phyloP scores from a whole-genome alignment of 148 eudicot genomes.

The Simmondsia chinensis region DNA sequence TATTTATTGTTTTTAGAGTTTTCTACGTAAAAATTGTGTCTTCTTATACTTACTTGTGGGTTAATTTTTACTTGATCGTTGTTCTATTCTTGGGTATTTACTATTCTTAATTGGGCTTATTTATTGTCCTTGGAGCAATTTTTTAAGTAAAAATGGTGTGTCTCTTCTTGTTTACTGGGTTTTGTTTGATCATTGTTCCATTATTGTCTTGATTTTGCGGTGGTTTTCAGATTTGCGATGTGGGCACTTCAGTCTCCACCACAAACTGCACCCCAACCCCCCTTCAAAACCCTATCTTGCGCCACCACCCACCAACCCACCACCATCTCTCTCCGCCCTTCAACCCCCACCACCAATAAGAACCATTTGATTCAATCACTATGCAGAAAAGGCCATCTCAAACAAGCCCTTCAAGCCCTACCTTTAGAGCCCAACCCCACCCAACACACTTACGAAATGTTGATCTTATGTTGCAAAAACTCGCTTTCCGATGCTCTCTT shows the following conservation, averaged over 20 bases:
- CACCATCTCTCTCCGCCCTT: constrained; percentile 15
- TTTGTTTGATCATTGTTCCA: no score
- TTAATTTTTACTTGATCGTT: no score
- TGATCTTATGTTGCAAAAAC: constrained; percentile 46
- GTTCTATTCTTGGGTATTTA: no score
- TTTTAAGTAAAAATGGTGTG: no score
- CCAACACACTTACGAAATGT: constrained; percentile 73
- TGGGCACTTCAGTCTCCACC: constrained; percentile 43
- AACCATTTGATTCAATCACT: constrained; percentile 57
- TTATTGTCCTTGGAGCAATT: no score
- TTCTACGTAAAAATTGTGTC: no score
- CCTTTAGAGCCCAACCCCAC: constrained; percentile 50
- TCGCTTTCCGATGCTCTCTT: constrained; percentile 43
- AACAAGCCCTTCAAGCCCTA: constrained; percentile 60
- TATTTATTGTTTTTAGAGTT: no score
- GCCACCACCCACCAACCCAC: constrained; percentile 13
- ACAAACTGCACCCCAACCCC: constrained; percentile 6
- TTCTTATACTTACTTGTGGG: no score
- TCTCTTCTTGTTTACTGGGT: no score
- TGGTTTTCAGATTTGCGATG: no score
- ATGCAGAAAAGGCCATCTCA: constrained; percentile 51
- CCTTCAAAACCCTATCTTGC: constrained; percentile 8
- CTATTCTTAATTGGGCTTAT: no score
- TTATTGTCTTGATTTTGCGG: no score
- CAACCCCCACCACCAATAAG: constrained; percentile 16